A percentile compares a stretch with the other conserved stretches of the same genome.
These are phyloP conservation scores for Trifolium subterraneum DNA, from an alignment of 306 rosid species.

Conservation along the genomic window DNA sequence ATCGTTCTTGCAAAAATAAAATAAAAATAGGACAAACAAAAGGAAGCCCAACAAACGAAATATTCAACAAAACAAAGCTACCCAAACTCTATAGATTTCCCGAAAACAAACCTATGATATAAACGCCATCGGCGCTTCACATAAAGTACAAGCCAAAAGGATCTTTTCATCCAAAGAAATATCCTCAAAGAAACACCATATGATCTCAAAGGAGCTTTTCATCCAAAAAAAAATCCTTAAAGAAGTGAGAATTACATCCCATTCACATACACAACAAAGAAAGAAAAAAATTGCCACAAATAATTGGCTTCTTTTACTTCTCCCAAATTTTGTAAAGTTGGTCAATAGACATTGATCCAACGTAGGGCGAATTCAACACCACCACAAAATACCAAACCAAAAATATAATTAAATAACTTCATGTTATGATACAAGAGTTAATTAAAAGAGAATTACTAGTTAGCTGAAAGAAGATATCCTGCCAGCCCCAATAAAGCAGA, in stretches of 20 bases:
- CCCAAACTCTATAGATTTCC: neutral
- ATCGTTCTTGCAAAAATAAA: neutral
- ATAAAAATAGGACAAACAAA: neutral
- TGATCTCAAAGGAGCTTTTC: conserved; percentile 1
- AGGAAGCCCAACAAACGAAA: neutral
- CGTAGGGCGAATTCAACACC: conserved; percentile 8
- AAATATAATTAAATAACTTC: neutral
- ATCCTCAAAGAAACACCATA: conserved; percentile 2
- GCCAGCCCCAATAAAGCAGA: conserved; percentile 23
- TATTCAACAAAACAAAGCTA: neutral
- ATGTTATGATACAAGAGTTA: conserved; percentile 6
- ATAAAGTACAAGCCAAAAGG: neutral
- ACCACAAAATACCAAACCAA: neutral
- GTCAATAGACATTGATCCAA: conserved; percentile 9
- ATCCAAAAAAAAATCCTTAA: conserved; percentile 2
- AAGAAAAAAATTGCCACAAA: conserved; percentile 15
- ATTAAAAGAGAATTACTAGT: neutral
- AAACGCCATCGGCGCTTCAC: conserved; percentile 6
- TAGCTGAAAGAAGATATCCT: neutral
- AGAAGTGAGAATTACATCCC: conserved; percentile 15
- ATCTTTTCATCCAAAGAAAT: conserved; percentile 18
- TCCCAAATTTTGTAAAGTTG: conserved; percentile 23
- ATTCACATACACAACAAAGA: conserved; percentile 8
- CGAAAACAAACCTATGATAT: conserved; percentile 15
- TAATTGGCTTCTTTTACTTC: neutral